Base-by-base conservation (phyloP, 1,284 basidiomycete species). In the Ganoderma resinaceum region DNA sequence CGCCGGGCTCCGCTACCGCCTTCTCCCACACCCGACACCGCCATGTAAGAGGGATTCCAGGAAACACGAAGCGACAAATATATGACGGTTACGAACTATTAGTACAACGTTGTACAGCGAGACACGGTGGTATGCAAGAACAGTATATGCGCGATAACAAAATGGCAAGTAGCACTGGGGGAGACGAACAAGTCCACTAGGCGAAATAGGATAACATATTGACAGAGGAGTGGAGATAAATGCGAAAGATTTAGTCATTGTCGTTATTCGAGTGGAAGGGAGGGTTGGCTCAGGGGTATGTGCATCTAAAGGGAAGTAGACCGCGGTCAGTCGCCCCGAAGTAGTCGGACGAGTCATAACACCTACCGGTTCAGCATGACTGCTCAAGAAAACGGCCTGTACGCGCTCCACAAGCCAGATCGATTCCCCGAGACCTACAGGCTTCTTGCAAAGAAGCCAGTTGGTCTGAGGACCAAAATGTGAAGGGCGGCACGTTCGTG, bases 401-500 rank as follows among this genome's bases (percentile, higher is more conserved):
- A 20, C 8, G 20, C 37, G 55, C 4, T 37, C 60, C 46, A 23
- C 43, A 31, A 12, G 49, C 49, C 16, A 74, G 55, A 0, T 42
- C 29, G 20, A 76, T 61, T 1, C 66, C 68, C 4, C 70, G 68
- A 23, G 65, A 58, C 7, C 66, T 72, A 74, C 79, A 81, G 29
- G 78, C 81, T 33, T 74, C 69, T n/a, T 71, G 63, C 23, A 85
- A 69, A 59, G 68, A 67, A n/a, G 76, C 66, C 7, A 69, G 69
- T 38, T 76, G 78, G 5, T 67, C 71, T 11, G 69, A 43, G 1
- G 74, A 66, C 85, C 84, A 86, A 53, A 72, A 71, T n/a, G 57
- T 68, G 74, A 82, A 86, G 1, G 83, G 82, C 59, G 83, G 84
- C 7, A 68, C 55, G 61, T 80, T 78, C 4, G 82, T 84, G 2